Base-by-base conservation (phyloP, 2,329 filamentous ascomycete genomes). In the Parastagonospora nodorum region DNA sequence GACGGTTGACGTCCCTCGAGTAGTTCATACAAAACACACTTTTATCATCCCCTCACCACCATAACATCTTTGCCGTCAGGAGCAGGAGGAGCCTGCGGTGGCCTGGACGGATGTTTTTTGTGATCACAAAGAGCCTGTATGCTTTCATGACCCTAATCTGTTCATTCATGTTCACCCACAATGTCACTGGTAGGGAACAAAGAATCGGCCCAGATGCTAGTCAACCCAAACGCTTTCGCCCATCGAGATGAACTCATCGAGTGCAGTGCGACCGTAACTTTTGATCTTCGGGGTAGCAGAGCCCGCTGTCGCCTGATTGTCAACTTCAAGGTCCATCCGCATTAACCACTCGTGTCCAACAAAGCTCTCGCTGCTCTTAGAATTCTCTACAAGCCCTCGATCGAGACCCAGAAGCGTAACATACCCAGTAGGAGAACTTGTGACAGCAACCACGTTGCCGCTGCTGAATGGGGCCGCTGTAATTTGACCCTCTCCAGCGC, bases 371-470 rank as follows among this genome's bases (percentile, higher is more conserved):
- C n/a, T 31, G n/a, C 42, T 39, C 33, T 41, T 19, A 27, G 27
- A 40, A 15, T 28, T n/a, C 8, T 31, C 11, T 8, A 41, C 27
- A 5, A 38, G 16, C n/a, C 36, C 43, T n/a, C 42, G 14, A 28
- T 60, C 55, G 2, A 66, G 41, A 2, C 60, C 61, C 2, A 66
- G 29, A 31, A 66, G 30, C 1, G 61, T 61, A 1, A 61, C 48
- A 29, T 60, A 58, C 0, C 57, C 63, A 4, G 48, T 36, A 2
- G 63, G 63, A 9, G 50, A 61, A 33, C 58, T 63, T 12, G 59
- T 53, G 6, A 66, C 31, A 3, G 56, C 58, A 12, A 66, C 51
- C 2, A 66, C 28, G 37, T 66, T 54, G 10, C 48, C 50, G 7
- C 36, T 51, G 11, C 27, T 40, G 30, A 63, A 60, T 8, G 63